These are phyloP conservation scores for Yamadazyma sp. DNA, from an alignment of 805 yeast genomes.

Conservation along the genomic window DNA sequence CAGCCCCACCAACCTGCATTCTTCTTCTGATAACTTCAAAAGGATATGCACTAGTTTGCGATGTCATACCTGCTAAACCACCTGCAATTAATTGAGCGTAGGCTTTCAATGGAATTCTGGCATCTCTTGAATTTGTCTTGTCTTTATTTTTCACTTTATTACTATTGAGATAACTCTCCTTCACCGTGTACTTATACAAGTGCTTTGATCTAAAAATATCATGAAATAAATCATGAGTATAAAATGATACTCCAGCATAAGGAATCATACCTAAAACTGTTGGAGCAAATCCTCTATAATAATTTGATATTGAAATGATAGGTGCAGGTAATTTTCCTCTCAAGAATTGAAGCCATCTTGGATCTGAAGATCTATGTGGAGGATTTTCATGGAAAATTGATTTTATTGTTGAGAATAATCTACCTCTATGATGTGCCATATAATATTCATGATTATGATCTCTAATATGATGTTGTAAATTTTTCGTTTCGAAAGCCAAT, in stretches of 20 bases:
- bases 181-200: constrained; percentile 53
- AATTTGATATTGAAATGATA: constrained; percentile 52
- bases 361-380: constrained; percentile 31
- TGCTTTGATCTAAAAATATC: constrained; percentile 71
- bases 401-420: constrained; percentile 28
- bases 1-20: constrained; percentile 90
- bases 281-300: constrained; percentile 92
- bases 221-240: constrained; percentile 88
- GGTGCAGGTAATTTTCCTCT: constrained; percentile 30
- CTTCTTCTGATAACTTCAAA: constrained; percentile 92
- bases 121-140: constrained; percentile 34
- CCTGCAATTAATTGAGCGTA: constrained; percentile 96
- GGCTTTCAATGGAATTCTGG: constrained; percentile 67
- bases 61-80: constrained; percentile 90
- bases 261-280: constrained; percentile 96
- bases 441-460: constrained; percentile 22
- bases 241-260: constrained; percentile 95
- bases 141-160: constrained; percentile 16
- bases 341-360: constrained; percentile 34
- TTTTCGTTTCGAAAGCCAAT: constrained; percentile 79
- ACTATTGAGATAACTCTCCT: constrained; percentile 4
- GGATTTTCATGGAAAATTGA: constrained; percentile 36
- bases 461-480: constrained; percentile 20
- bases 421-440: constrained; percentile 28
- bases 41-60: constrained; percentile 97